Percentiles rank a stretch among this genome's conserved stretches.
These are phyloP conservation scores for Piromyces finnis DNA, from an alignment of 192 early-diverging fungal species.

Conservation along the genomic window DNA sequence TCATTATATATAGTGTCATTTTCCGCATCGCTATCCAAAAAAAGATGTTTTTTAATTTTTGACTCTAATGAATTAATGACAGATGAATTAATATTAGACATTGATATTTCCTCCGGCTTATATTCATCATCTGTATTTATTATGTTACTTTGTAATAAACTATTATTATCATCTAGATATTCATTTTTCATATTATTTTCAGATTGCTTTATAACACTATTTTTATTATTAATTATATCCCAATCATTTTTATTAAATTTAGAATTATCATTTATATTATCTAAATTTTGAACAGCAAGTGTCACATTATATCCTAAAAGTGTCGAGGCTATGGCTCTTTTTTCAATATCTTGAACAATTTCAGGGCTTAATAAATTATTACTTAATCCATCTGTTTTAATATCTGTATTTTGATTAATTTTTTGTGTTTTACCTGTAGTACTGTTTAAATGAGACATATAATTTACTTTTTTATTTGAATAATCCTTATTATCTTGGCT, in stretches of 20 bases:
- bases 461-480: not conserved
- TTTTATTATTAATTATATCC: not conserved
- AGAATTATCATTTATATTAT: not conserved
- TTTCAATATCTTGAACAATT: not conserved
- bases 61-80: not conserved
- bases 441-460: not conserved
- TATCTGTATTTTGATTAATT: not conserved
- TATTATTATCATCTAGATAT: not conserved
- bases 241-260: not conserved
- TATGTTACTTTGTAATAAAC: not conserved
- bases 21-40: not conserved
- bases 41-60: not conserved
- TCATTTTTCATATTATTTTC: not conserved
- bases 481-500: not conserved
- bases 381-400: not conserved
- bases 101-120: not conserved
- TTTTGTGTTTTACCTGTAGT: not conserved
- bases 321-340: not conserved
- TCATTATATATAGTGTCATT: not conserved
- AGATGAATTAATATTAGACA: not conserved
- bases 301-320: not conserved
- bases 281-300: not conserved
- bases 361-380: not conserved
- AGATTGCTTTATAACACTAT: not conserved
- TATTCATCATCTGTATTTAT: not conserved